Base-by-base conservation (phyloP, 2,329 filamentous ascomycete genomes). In the Dactylellina drechsleri region DNA sequence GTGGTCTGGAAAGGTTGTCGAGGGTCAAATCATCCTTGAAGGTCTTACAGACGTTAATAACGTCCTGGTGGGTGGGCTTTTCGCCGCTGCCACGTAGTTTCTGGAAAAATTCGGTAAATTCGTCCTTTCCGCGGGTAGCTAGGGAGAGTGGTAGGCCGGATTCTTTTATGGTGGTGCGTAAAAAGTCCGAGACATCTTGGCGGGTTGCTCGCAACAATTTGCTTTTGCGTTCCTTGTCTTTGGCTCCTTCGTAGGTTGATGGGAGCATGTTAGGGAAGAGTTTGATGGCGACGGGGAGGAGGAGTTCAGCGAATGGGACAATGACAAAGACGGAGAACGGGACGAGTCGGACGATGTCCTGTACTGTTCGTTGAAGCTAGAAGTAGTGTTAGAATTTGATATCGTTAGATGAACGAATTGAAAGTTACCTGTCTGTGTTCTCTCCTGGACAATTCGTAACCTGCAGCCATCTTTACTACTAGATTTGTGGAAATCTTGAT, bases 21-120 rank as follows among this genome's bases (percentile, higher is more conserved):
- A 99, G 86, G 0, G 95, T 99, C 80, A 99, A 82, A 82, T 99
- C 95, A 81, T 99, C 95, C 82, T 95, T 96, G 88, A 99, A 99
- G 77, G 96, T 91, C 86, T 97, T 96, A 89, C 95, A 98, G 77
- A 99, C 94, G 84, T 95, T 97, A 85, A 99, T 96, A 77, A 99
- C 92, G 81, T 99, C 95, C 78, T 93, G 87, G 64, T 89, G 87
- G 3, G 92, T 95, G 0, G 95, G 95, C 53, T 90, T 86, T 84
- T 98, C 94, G 77, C 94, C 95, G 0, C 94, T 97, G 16, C 92
- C 89, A 64, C 95, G 76, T 36, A 80, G 88, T 85, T 99, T 99
- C 81, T 92, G 91, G 90, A 99, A 99, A 84, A 99, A 99, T 80
- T 94, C 92, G 75, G 91, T 87, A 79, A 99, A 99, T 82, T 98